Evolutionary conservation across 2,329 filamentous ascomycete genomes (phyloP), one percentile per base, ranked within the genome.

Genomic region (Fusarium secorum): DNA sequence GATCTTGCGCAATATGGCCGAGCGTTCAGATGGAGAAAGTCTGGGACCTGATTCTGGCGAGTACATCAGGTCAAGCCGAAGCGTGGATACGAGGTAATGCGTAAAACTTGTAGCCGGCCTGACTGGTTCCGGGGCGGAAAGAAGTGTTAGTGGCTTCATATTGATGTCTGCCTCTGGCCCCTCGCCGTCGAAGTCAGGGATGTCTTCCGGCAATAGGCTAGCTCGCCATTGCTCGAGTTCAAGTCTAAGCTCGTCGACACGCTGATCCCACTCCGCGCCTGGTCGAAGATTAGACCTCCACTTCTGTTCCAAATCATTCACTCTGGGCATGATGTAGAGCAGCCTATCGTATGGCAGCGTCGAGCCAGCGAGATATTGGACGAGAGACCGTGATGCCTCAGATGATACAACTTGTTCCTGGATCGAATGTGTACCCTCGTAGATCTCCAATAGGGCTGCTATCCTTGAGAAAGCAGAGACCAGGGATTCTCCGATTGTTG

Each of bases 41-140:
- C 33, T 57, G 4, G 45, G 48, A 2, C 39, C 41, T 8, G 60
- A 46, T 18, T 26, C 14, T 4, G 69, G 33, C 1, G 55, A 48
- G 20, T 73, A 73, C 60, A 60, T 70, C 22, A 68, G 41, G 10
- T 71, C 68, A n/a, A 73, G 53, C 4, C 70, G 48, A 14, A 73
- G 28, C 2, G 57, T 42, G 4, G 54, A 68, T 7, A 73, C 52
- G 6, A 73, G 36, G 22, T 68, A 73, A 7, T 73, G 70, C 9
- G 61, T 57, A 24, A 59, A 73, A 5, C 62, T 71, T 2, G 70
- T 73, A 8, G 63, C 64, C 32, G 70, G 70, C 26, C 56, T 61
- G 9, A 65, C 66, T 5, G 70, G 70, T 9, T 71, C 56, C 8
- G 54, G 28, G 5, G 68, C 49, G 5, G 57, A 48, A 6, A 60